A percentile compares a stretch with the other conserved stretches of the same genome.
These are phyloP conservation scores for Nepenthes alata DNA, from an alignment of 179 eudicot species.

Conservation along the genomic window DNA sequence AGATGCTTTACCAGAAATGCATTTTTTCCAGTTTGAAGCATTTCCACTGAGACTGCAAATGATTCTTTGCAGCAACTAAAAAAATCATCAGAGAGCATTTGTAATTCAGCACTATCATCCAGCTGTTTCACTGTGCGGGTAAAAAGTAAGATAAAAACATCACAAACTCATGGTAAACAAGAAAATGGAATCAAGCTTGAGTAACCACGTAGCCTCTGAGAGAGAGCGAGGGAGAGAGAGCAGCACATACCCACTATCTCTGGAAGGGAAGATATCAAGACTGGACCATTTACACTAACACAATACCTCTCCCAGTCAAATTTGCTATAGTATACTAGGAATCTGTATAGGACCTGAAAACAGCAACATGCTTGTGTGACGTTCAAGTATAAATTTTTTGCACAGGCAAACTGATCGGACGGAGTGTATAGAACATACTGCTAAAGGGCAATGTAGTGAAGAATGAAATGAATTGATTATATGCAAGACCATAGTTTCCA, in stretches of 20 bases:
- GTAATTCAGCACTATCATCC: slow-evolving; percentile 16
- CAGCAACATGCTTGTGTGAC: slow-evolving; percentile 1
- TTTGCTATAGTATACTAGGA: slow-evolving; percentile 35
- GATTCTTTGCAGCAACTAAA: slow-evolving; percentile 19
- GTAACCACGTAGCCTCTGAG: too few species aligned
- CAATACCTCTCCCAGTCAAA: slow-evolving; percentile 47
- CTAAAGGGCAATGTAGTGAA: slow-evolving; percentile 25
- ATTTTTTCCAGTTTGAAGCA: slow-evolving; percentile 2
- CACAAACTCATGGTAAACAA: background rate
- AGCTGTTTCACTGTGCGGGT: slow-evolving; percentile 17
- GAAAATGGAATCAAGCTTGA: too few species aligned
- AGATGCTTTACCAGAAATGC: slow-evolving; percentile 29
- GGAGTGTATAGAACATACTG: slow-evolving; percentile 16
- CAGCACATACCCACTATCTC: slow-evolving; percentile 23
- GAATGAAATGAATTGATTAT: slow-evolving; percentile 37
- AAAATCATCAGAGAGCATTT: slow-evolving; percentile 22
- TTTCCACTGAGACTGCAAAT: slow-evolving; percentile 10
- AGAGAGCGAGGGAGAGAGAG: background rate
- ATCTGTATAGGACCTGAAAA: slow-evolving; percentile 42
- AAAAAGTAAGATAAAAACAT: slow-evolving; percentile 3
- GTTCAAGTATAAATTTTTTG: background rate
- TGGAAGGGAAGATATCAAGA: slow-evolving; percentile 34
- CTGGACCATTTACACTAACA: slow-evolving; percentile 32
- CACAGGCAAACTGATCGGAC: background rate
- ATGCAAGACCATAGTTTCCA: slow-evolving; percentile 44